Base-by-base conservation (phyloP, 1,284 basidiomycete species). In the Marasmius tenuissimus region DNA sequence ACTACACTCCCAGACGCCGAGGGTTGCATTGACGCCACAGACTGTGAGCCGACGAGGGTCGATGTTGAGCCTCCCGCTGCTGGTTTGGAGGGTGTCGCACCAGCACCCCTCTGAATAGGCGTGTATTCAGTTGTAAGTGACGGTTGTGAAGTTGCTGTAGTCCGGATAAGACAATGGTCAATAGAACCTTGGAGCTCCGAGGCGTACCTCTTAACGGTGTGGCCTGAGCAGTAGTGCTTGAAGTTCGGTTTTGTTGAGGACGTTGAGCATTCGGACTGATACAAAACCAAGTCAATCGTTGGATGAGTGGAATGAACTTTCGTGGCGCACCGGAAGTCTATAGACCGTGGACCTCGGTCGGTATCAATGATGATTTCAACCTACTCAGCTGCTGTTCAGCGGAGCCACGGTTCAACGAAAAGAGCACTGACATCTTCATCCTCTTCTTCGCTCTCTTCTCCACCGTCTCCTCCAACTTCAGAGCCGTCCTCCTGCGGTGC, bases 91-190 rank as follows among this genome's bases (percentile, higher is more conserved):
- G 61, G 48, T 38, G 71, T 62, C 38, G 70, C 66, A 18, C 72
- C 66, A 56, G 76, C 82, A 8, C 87, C 88, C 50, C 94, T 82
- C 62, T 92, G 85, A n/a, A 89, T 86, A 8, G 92, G 93, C 0
- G 90, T 94, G 74, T 97, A 96, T 76, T 97, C 95, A 9, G 94
- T 96, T 18, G 93, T 93, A 59, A 95, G 80, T 62, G 90, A 84
- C 0, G 88, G 86, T 52, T 79, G 82, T 10, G 81, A 79, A 33
- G 78, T 77, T 76, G 69, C 12, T 22, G 8, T 48, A 45, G n/a
- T 16, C 20, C 16, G 9, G 11, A 11, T 37, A 18, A 14, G 12
- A 33, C 2, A 50, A 39, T 16, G 18, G 12, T 34, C 37, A 22
- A 37, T 40, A 18, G 12, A 8, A 58, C 39, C 37, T 27, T 20